A percentile compares a stretch with the other conserved stretches of the same genome.
These are phyloP conservation scores for Salix koriyanagi DNA, from an alignment of 345 rosid genomes.

Conservation along the genomic window DNA sequence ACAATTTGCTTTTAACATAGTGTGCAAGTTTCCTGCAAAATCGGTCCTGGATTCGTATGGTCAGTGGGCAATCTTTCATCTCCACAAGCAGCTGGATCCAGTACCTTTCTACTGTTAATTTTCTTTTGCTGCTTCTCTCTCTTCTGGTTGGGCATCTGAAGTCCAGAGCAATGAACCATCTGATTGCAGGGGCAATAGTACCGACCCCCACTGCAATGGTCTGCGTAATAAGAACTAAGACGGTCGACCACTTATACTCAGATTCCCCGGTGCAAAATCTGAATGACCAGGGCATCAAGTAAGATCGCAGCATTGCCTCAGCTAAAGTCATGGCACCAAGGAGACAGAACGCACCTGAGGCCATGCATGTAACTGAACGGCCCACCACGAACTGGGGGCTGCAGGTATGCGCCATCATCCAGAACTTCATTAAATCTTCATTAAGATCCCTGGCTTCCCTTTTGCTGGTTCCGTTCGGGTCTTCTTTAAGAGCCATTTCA, in stretches of 20 bases:
- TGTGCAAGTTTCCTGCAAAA: conserved; percentile 46
- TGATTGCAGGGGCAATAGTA: conserved; percentile 57
- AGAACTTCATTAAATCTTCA: conserved; percentile 53
- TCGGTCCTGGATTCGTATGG: conserved; percentile 30
- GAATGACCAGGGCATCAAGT: conserved; percentile 48
- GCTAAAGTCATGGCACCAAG: conserved; percentile 49
- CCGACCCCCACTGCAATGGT: conserved; percentile 58
- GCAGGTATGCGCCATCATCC: conserved; percentile 92
- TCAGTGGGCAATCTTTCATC: conserved; percentile 59
- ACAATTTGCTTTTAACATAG: conserved; percentile 21
- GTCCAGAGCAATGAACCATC: conserved; percentile 77
- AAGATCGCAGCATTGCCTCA: conserved; percentile 62
- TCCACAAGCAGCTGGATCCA: conserved; percentile 61
- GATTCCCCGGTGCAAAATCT: conserved; percentile 64
- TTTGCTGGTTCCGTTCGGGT: conserved; percentile 30
- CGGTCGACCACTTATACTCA: conserved; percentile 77
- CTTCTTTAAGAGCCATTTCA: conserved; percentile 50
- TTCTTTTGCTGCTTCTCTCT: conserved; percentile 19
- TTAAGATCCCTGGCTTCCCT: conserved; percentile 39
- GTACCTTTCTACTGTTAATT: conserved; percentile 54
- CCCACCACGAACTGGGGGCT: conserved; percentile 83
- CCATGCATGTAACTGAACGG: conserved; percentile 72
- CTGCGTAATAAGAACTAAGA: conserved; percentile 52
- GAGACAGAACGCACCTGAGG: conserved; percentile 79
- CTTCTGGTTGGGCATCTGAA: conserved; percentile 56